These are phyloP conservation scores for Plenodomus biglobosus DNA, from an alignment of 2,329 filamentous ascomycete genomes.

Conservation along the genomic window DNA sequence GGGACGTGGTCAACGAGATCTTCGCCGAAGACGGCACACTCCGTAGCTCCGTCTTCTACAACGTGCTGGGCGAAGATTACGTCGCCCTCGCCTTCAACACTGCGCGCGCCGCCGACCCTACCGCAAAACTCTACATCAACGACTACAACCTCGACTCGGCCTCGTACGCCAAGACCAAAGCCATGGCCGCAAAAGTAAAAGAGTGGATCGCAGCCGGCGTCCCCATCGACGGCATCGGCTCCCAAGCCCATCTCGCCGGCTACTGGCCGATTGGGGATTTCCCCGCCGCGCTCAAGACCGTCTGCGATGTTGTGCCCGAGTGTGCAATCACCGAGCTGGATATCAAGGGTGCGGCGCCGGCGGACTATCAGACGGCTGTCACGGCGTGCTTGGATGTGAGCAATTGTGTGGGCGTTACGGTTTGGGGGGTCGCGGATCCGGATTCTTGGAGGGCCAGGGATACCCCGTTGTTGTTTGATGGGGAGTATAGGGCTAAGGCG, in stretches of 20 bases:
- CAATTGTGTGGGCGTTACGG: slow-evolving; percentile 67
- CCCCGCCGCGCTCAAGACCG: slow-evolving; percentile 54
- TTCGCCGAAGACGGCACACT: slow-evolving; percentile 62
- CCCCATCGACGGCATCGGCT: slow-evolving; percentile 66
- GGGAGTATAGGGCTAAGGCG: slow-evolving; percentile 46
- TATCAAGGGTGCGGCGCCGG: slow-evolving; percentile 58
- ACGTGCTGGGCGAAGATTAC: slow-evolving; percentile 69
- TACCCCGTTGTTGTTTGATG: slow-evolving; percentile 49
- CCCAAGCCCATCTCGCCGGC: slow-evolving; percentile 57
- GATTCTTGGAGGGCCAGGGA: slow-evolving; percentile 47
- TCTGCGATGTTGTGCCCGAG: slow-evolving; percentile 57
- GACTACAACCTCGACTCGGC: slow-evolving; percentile 66
- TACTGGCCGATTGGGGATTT: slow-evolving; percentile 50
- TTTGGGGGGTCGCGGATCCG: slow-evolving; percentile 56
- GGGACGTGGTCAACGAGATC: slow-evolving; percentile 50
- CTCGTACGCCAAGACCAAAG: slow-evolving; percentile 59
- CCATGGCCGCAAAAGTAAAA: slow-evolving; percentile 61
- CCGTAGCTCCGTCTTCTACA: slow-evolving; percentile 64
- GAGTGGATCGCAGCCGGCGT: slow-evolving; percentile 64
- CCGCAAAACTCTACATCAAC: slow-evolving; percentile 74
- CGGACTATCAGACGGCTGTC: slow-evolving; percentile 59
- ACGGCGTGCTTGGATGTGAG: slow-evolving; percentile 60
- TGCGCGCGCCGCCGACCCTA: slow-evolving; percentile 66
- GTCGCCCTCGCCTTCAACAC: slow-evolving; percentile 70
- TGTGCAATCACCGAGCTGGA: slow-evolving; percentile 70